Base-by-base conservation (phyloP, 345 rosid genomes). In the Eucalyptus curtisii region DNA sequence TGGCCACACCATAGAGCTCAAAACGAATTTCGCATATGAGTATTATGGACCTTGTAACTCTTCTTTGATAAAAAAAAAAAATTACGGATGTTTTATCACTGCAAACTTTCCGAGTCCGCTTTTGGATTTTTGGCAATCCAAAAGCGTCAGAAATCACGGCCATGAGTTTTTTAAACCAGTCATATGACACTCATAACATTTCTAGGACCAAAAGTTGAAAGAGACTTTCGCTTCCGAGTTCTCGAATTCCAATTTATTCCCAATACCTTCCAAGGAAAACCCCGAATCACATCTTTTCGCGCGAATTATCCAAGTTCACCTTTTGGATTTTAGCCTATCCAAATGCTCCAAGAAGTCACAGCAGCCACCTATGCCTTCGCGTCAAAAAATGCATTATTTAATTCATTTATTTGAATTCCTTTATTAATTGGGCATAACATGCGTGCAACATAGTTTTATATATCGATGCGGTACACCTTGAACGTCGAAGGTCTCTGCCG, bases 1-100 rank as follows among this genome's bases (percentile, higher is more conserved):
- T 57, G n/a, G 64, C 1, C 30, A 57, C 27, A 57, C 13, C 30
- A 25, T 24, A 1, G 0, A 55, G 30, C 30, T 55, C 3, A 0
- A 25, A 25, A 57, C 13, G 30, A 57, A 57, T 57, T 57, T 49
- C 52, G 15, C 19, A 49, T 2, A 15, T 49, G 7, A 25, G 30
- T 24, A 57, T 57, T 5, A 24, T 57, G 13, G 7, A 10, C 25
- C 64, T 57, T 0, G 7, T 24, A 57, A 24, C 0, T 57, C 12
- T 57, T 57, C 30, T 22, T 24, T 10, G 64, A 49, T 14, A 48
- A 48, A 13, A 49, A 48, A 8, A 25, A 57, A 24, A 57, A 22
- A 9, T 9, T 57, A 57, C 11, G 6, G 30, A 22, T 57, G 6
- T 57, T 57, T 57, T 0, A 10, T 24, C 30, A 10, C n/a, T 57